A percentile compares a stretch with the other conserved stretches of the same genome.
Evolutionary conservation across 192 early-diverging fungal genomes (phyloP).

Genomic region (Dissophora ornata): DNA sequence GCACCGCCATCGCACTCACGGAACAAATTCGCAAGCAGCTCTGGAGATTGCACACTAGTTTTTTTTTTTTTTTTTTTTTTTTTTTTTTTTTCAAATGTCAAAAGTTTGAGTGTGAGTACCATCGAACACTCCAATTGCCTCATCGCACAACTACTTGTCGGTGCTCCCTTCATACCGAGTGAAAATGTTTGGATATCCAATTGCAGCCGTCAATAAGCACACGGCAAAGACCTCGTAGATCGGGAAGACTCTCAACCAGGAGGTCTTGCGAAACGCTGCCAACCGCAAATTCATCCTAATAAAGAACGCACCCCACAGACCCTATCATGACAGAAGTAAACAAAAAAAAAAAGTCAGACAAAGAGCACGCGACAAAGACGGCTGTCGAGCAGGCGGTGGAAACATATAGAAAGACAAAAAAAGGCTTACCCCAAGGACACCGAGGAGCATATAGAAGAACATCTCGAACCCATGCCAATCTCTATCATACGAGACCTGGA

Average conservation of each 20-base stretch:
- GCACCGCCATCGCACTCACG: constrained; percentile 79
- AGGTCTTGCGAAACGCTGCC: constrained; percentile 79
- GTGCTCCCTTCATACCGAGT: too few species aligned
- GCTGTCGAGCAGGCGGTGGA: too few species aligned
- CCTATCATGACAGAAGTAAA: constrained; percentile 62
- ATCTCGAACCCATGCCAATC: constrained; percentile 95
- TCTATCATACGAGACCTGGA: constrained; percentile 89
- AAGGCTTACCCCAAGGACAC: constrained; percentile 79
- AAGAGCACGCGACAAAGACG: too few species aligned
- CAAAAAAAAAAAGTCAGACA: not conserved
- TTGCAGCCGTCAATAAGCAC: constrained; percentile 73
- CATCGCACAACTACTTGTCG: too few species aligned
- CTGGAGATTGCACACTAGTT: constrained; percentile 85
- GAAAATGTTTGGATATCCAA: constrained; percentile 86
- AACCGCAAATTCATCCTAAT: constrained; percentile 76
- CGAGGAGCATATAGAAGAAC: constrained; percentile 84
- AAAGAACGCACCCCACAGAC: constrained; percentile 86
- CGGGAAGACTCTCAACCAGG: constrained; percentile 73
- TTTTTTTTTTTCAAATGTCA: too few species aligned
- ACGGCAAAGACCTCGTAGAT: constrained; percentile 81
- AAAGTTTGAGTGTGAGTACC: too few species aligned
- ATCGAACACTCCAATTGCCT: too few species aligned
- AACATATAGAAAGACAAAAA: constrained; percentile 7
- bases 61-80: too few species aligned
- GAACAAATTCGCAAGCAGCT: constrained; percentile 90